Conservation (phyloP, 2,329 filamentous ascomycete genomes). For the Fusarium azukiicola region DNA sequence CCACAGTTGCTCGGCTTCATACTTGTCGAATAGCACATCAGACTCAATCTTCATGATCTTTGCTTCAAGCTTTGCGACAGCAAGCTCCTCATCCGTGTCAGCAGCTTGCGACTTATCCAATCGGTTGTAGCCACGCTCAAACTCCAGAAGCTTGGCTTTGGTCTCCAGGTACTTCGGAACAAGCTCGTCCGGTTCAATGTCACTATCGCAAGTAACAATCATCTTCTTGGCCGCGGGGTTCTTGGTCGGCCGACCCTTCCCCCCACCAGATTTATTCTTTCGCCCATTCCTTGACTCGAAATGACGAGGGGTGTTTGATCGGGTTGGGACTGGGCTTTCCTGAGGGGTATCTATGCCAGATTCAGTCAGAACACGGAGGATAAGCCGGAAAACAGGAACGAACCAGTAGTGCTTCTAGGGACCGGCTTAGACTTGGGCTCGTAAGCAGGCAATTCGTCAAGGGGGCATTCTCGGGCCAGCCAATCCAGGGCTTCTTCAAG, state of each 20-base stretch:
- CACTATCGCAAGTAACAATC: slow-evolving; percentile 79
- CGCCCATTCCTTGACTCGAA: slow-evolving; percentile 51
- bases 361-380: slow-evolving; percentile 33
- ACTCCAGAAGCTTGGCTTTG: slow-evolving; percentile 83
- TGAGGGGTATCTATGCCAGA: slow-evolving; percentile 67
- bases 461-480: slow-evolving; percentile 88
- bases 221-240: slow-evolving; percentile 65
- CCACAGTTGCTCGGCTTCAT: slow-evolving; percentile 84
- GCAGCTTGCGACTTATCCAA: slow-evolving; percentile 45
- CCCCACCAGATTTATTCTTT: slow-evolving; percentile 60
- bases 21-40: slow-evolving; percentile 87
- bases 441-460: slow-evolving; percentile 87
- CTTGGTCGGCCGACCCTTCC: slow-evolving; percentile 52
- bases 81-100: slow-evolving; percentile 62
- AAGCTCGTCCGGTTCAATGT: slow-evolving; percentile 88
- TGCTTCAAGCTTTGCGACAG: slow-evolving; percentile 83
- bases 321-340: slow-evolving; percentile 73
- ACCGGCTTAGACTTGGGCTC: slow-evolving; percentile 67
- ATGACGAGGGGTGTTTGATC: slow-evolving; percentile 71
- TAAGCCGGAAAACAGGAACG: neutral
- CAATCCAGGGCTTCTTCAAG: slow-evolving; percentile 94
- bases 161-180: slow-evolving; percentile 89
- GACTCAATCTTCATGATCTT: slow-evolving; percentile 90
- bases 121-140: slow-evolving; percentile 68
- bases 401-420: slow-evolving; percentile 62